Conservation (phyloP, 1,284 basidiomycete genomes). For the Polyporus tsugae region DNA sequence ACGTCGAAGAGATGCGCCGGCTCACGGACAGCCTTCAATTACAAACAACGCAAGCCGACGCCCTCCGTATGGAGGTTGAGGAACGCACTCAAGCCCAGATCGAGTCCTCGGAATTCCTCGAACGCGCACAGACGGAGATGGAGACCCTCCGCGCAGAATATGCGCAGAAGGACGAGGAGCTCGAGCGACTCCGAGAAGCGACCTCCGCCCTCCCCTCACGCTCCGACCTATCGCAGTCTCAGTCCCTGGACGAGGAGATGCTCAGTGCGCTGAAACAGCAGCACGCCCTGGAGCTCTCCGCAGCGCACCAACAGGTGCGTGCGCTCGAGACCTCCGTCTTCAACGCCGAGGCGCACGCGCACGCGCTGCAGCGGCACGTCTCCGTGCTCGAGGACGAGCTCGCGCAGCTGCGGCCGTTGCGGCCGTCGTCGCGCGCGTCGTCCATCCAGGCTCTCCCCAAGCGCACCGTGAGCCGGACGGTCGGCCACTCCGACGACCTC, state of each 20-base stretch:
- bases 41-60: conserved; percentile 59
- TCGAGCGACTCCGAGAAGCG: conserved; percentile 60
- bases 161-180: conserved; percentile 66
- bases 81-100: conserved; percentile 57
- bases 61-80: conserved; percentile 58
- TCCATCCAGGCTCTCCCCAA: conserved; percentile 49
- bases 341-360: conserved; percentile 73
- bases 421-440: conserved; percentile 49
- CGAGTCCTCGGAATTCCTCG: conserved; percentile 69
- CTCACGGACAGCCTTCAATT: conserved; percentile 52
- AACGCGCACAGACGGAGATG: conserved; percentile 69
- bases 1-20: conserved; percentile 60
- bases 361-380: conserved; percentile 77
- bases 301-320: conserved; percentile 79
- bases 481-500: conserved; percentile 52
- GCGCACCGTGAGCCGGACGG: conserved; percentile 58
- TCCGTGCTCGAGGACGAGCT: conserved; percentile 70
- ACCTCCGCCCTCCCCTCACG: conserved; percentile 42
- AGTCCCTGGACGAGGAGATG: conserved; percentile 75
- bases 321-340: conserved; percentile 77
- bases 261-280: conserved; percentile 72
- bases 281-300: conserved; percentile 81
- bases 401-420: conserved; percentile 50
- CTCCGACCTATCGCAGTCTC: conserved; percentile 42
- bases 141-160: conserved; percentile 70